These are phyloP conservation scores for Roridomyces roridus DNA, from an alignment of 768 basidiomycete species.

Conservation along the genomic window DNA sequence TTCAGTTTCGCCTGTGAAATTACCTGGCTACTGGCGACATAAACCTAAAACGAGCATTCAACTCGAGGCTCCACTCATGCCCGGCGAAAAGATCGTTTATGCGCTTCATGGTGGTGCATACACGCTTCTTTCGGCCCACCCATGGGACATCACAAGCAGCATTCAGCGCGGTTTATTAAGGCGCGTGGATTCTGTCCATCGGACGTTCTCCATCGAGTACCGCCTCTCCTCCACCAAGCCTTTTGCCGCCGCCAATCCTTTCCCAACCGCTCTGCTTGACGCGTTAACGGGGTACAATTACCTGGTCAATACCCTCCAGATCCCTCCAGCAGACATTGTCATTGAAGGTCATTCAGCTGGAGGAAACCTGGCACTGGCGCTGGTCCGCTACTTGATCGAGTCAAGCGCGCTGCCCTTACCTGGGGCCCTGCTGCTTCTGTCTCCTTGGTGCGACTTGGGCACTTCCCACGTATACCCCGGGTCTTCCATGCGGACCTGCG, in stretches of 20 bases:
- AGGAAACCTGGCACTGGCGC: slow-evolving; percentile 69
- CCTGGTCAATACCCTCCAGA: slow-evolving; percentile 61
- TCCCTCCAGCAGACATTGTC: slow-evolving; percentile 64
- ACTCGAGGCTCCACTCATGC: slow-evolving; percentile 41
- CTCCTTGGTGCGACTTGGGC: slow-evolving; percentile 62
- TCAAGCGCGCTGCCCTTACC: slow-evolving; percentile 48
- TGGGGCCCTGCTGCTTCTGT: slow-evolving; percentile 55
- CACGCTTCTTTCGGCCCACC: slow-evolving; percentile 59
- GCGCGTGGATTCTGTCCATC: slow-evolving; percentile 48
- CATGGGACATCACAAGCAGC: slow-evolving; percentile 49
- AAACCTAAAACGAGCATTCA: slow-evolving; percentile 43
- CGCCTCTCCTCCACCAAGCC: slow-evolving; percentile 59
- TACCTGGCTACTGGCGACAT: slow-evolving; percentile 66
- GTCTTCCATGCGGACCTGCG: slow-evolving; percentile 42
- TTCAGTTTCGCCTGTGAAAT: slow-evolving; percentile 44
- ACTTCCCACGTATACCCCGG: slow-evolving; percentile 44
- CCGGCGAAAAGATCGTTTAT: slow-evolving; percentile 65
- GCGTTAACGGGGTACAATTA: slow-evolving; percentile 75
- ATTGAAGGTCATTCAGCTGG: slow-evolving; percentile 80
- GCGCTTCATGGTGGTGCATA: slow-evolving; percentile 72
- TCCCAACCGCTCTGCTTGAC: slow-evolving; percentile 78
- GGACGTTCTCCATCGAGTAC: slow-evolving; percentile 71
- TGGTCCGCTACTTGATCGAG: slow-evolving; percentile 67
- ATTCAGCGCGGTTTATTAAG: slow-evolving; percentile 56
- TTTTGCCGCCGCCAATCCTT: slow-evolving; percentile 53